Percentiles rank a stretch among this genome's conserved stretches.
Evolutionary conservation across 1,284 basidiomycete genomes (phyloP).

Genomic region (Trametes pubescens): DNA sequence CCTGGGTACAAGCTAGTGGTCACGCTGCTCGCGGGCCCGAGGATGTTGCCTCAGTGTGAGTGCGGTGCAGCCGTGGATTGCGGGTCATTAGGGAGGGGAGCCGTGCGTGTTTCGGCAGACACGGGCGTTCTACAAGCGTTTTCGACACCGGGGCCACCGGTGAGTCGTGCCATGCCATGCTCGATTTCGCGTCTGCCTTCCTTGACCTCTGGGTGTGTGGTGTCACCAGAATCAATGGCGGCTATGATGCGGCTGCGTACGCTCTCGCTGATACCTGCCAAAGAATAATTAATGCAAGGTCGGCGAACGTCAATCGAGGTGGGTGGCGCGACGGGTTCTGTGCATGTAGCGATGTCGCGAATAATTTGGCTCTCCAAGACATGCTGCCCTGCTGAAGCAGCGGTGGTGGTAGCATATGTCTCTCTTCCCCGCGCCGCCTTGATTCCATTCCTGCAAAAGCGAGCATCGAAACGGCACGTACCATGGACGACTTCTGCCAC

Average conservation of each 20-base stretch:
- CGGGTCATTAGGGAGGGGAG: too few species aligned
- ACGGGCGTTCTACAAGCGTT: too few species aligned
- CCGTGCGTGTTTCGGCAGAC: not conserved
- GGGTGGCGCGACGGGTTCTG: not conserved
- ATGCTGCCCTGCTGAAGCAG: not conserved
- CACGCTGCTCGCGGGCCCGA: conserved; percentile 11
- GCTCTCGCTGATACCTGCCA: conserved; percentile 29
- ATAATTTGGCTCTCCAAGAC: too few species aligned
- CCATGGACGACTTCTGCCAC: conserved; percentile 29
- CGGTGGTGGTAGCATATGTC: not conserved
- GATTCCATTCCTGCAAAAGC: not conserved
- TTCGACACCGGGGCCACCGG: conserved; percentile 14
- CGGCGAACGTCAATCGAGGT: not conserved
- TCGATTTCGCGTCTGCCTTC: conserved; percentile 26
- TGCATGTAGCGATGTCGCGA: not conserved
- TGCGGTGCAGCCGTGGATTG: too few species aligned
- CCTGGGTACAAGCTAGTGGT: conserved; percentile 17
- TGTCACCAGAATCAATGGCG: conserved; percentile 15
- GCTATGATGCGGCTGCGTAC: conserved; percentile 27
- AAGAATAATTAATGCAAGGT: not conserved
- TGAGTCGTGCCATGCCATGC: conserved; percentile 28
- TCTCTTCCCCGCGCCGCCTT: not conserved
- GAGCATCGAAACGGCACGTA: conserved; percentile 9
- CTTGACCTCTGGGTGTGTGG: conserved; percentile 19
- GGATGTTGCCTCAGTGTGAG: conserved; percentile 12